Base-by-base conservation (phyloP, 306 rosid species). In the Ziziphus jujuba region DNA sequence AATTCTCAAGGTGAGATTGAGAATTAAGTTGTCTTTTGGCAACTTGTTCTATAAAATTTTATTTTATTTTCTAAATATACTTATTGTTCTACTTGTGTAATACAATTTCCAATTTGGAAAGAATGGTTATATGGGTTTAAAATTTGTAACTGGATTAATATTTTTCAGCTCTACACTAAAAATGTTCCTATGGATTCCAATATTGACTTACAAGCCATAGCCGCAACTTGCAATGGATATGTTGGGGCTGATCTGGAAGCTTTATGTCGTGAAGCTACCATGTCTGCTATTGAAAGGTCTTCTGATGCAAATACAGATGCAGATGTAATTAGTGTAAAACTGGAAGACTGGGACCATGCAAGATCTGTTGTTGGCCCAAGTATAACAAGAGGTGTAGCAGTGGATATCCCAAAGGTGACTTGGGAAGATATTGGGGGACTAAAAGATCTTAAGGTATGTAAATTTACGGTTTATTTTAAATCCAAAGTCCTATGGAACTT, bases 241-340 rank as follows among this genome's bases (percentile, higher is more conserved):
- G 97, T 88, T 7, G 98, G 98, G 75, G 97, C 97, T 71, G 98
- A 93, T 74, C 79, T 93, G 71, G 88, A 84, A 84, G 97, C 96
- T 50, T 59, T 93, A 66, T 88, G 97, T 70, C 86, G 81, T 56
- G 90, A 93, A 79, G 91, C 96, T 72, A 76, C 84, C 31, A 72
- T 71, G 73, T 61, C 79, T 63, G 90, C 90, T 15, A 50, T 71
- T 25, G 84, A 70, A 79, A 86, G 85, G 79, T 77, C 84, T 65
- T 69, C 82, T 53, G 78, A 76, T 71, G 74, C 80, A 71, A 72
- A 78, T 66, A 77, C 76, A 76, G 80, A 76, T 79, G 63, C 50
- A 47, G 57, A n/a, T 67, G 56, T 51, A 17, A 72, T 82, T 61
- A 70, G 72, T 73, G 59, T 90, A 66, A 81, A 73, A 65, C 62